A percentile compares a stretch with the other conserved stretches of the same genome.
phyloP scores from a whole-genome alignment of 2,329 filamentous ascomycete genomes.

The Neophaeococcomyces mojaviensis region DNA sequence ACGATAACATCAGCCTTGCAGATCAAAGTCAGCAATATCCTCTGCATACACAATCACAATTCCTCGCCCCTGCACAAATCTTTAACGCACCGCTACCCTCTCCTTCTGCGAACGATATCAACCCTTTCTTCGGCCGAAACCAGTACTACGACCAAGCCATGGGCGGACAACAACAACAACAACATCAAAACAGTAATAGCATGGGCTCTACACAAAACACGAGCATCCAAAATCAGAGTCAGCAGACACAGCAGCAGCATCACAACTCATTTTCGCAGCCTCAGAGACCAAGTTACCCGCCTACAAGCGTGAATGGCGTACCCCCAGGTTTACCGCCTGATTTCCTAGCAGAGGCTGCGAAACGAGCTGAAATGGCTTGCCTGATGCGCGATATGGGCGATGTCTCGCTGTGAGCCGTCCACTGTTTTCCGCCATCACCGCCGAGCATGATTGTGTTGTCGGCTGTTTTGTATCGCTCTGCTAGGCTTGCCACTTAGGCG shows the following conservation, averaged over 20 bases:
- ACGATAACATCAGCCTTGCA: slow-evolving; percentile 16
- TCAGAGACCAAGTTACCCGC: slow-evolving; percentile 14
- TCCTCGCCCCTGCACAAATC: slow-evolving; percentile 16
- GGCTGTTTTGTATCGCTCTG: too few relatives aligned
- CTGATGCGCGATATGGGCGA: slow-evolving; percentile 80
- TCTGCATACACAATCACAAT: slow-evolving; percentile 17
- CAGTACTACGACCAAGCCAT: slow-evolving; percentile 12
- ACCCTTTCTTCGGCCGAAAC: slow-evolving; percentile 18
- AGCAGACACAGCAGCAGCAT: slow-evolving; percentile 20
- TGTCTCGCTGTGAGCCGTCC: slow-evolving; percentile 44
- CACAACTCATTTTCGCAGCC: slow-evolving; percentile 22
- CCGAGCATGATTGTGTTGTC: neutral
- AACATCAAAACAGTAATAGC: slow-evolving; percentile 11
- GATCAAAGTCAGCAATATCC: slow-evolving; percentile 14
- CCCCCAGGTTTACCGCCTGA: slow-evolving; percentile 62
- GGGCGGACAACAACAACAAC: slow-evolving; percentile 12
- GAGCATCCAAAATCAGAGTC: neutral
- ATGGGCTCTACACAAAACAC: neutral
- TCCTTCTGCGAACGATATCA: slow-evolving; percentile 19
- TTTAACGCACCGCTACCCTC: slow-evolving; percentile 22
- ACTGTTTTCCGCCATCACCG: neutral
- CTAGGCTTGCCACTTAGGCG: too few relatives aligned
- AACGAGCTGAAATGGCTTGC: slow-evolving; percentile 82
- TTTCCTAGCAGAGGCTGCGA: slow-evolving; percentile 86
- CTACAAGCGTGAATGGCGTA: slow-evolving; percentile 5